These are phyloP conservation scores for Penicillium psychrofluorescens DNA, from an alignment of 495 filamentous ascomycete genomes.

Conservation along the genomic window DNA sequence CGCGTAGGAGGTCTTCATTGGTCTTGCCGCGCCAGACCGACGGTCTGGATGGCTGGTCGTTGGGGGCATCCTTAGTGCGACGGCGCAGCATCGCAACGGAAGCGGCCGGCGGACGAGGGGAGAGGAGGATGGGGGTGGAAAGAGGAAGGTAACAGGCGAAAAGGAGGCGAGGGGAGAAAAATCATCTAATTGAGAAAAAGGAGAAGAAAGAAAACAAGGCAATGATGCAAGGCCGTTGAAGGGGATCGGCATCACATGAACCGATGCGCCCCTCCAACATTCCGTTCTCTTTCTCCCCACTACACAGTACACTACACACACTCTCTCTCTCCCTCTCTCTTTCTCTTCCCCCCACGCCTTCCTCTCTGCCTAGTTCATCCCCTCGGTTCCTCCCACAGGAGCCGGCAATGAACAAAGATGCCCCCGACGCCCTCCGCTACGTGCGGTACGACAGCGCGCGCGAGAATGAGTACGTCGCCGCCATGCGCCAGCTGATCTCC, in stretches of 20 bases:
- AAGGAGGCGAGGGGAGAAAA: conserved; percentile 1
- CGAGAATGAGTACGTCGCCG: conserved; percentile 74
- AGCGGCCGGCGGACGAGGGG: conserved; percentile 10
- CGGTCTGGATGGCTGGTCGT: conserved; percentile 6
- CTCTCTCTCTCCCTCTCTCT: conserved; percentile 7
- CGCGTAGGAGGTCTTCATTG: conserved; percentile 18
- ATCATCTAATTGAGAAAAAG: neutral
- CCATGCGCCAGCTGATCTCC: conserved; percentile 89
- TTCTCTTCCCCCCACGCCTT: no score
- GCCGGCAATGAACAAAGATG: conserved; percentile 24
- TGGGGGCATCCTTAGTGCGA: conserved; percentile 29
- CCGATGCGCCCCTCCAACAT: conserved; percentile 3
- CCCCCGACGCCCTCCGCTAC: conserved; percentile 54
- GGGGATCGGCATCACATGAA: conserved; percentile 32
- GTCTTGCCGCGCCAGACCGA: conserved; percentile 3
- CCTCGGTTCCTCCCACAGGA: conserved; percentile 1
- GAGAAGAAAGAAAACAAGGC: conserved; percentile 5
- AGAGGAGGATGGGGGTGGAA: neutral
- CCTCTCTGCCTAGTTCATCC: conserved; percentile 1
- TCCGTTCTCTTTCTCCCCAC: conserved; percentile 1
- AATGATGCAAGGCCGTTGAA: conserved; percentile 4
- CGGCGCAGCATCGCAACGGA: conserved; percentile 33
- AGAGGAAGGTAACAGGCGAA: conserved; percentile 1
- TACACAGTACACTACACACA: no score
- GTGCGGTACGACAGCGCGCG: conserved; percentile 73